Percentiles rank a stretch among this genome's conserved stretches.
Conservation (phyloP, 371 early-diverging fungal genomes). For the Mucor piriformis region DNA sequence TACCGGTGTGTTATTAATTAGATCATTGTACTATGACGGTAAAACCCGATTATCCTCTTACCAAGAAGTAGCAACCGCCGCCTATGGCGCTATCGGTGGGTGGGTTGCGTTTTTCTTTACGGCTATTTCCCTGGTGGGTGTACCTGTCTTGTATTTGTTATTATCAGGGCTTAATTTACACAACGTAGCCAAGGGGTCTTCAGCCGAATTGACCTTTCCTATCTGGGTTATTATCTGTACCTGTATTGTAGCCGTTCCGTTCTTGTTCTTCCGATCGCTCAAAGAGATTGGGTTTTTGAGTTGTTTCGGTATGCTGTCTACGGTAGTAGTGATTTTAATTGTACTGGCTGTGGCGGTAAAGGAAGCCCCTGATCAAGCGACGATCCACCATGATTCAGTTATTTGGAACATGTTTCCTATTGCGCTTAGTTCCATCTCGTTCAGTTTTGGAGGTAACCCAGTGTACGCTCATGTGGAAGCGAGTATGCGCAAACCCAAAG, state of each 20-base stretch:
- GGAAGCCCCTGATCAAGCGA: conserved; percentile 18
- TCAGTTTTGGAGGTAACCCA: conserved; percentile 52
- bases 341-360: conserved; percentile 28
- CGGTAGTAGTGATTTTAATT: conserved; percentile 32
- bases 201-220: conserved; percentile 34
- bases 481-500: conserved; percentile 75
- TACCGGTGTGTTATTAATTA: conserved; percentile 70
- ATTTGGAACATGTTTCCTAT: conserved; percentile 59
- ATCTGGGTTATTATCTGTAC: conserved; percentile 70
- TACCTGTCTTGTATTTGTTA: conserved; percentile 73
- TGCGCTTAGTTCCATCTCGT: conserved; percentile 62
- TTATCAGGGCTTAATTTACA: conserved; percentile 68
- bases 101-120: conserved; percentile 68
- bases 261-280: conserved; percentile 70
- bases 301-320: conserved; percentile 32
- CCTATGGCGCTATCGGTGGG: conserved; percentile 68
- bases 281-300: conserved; percentile 71
- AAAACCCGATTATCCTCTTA: conserved; percentile 40
- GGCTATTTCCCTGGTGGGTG: conserved; percentile 66
- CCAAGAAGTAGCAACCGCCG: conserved; percentile 63
- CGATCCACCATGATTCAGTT: conserved; percentile 38
- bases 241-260: conserved; percentile 66
- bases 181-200: conserved; percentile 37
- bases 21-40: conserved; percentile 74
- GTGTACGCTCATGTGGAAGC: conserved; percentile 71